Evolutionary conservation across 331 rosid species (phyloP).

Genomic region (Acacia pycnantha): DNA sequence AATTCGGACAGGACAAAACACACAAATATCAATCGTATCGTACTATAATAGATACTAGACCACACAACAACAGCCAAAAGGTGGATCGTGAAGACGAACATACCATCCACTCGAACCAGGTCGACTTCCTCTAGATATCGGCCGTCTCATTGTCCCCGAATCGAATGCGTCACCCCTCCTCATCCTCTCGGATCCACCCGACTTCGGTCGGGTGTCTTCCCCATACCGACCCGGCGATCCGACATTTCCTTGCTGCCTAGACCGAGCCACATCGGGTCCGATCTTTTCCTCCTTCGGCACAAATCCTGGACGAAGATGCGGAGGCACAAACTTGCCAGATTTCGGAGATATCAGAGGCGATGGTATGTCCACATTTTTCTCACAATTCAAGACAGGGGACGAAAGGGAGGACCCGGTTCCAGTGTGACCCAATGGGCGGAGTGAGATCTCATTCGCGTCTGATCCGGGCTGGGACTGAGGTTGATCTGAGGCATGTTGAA

Average conservation of each 20-base stretch:
- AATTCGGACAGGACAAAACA: conserved; percentile 11
- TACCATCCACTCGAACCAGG: conserved; percentile 80
- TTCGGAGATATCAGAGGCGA: conserved; percentile 34
- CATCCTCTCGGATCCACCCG: conserved; percentile 65
- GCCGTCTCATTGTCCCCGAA: conserved; percentile 42
- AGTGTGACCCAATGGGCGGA: conserved; percentile 53
- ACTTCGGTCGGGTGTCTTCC: conserved; percentile 59
- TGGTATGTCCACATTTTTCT: conserved; percentile 33
- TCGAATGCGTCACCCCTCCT: conserved; percentile 40
- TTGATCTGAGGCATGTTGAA: conserved; percentile 31
- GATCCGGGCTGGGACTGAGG: conserved; percentile 21
- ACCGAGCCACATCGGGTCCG: conserved; percentile 40
- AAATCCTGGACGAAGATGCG: conserved; percentile 14
- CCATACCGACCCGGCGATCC: conserved; percentile 35
- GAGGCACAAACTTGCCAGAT: conserved; percentile 23
- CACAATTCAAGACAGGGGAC: not conserved
- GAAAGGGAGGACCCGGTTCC: conserved; percentile 30
- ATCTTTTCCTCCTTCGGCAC: conserved; percentile 50
- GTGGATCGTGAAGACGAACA: not conserved
- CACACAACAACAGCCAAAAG: not conserved
- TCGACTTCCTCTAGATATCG: conserved; percentile 51
- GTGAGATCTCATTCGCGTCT: conserved; percentile 39
- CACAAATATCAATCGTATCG: not conserved
- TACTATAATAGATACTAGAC: not conserved
- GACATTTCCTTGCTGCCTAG: conserved; percentile 25